Conservation (phyloP, 768 basidiomycete genomes). For the Candolleomyces eurysporus region DNA sequence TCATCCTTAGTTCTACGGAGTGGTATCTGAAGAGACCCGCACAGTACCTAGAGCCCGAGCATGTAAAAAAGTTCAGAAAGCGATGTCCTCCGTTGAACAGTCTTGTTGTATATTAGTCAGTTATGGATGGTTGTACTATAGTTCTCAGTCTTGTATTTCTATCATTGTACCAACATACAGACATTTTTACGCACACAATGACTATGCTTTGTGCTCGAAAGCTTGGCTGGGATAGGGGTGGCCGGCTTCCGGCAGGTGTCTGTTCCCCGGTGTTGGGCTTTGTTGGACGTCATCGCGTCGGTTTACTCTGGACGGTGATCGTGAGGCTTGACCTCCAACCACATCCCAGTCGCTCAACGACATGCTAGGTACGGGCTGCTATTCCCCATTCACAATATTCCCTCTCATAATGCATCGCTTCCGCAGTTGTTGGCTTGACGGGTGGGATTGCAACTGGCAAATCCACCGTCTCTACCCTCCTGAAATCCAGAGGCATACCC, state of each 20-base stretch:
- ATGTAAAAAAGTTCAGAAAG: neutral
- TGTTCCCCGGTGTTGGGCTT: too few relatives aligned
- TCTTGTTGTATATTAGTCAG: neutral
- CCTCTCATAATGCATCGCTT: neutral
- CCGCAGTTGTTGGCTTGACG: slow-evolving; percentile 86
- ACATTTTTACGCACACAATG: too few relatives aligned
- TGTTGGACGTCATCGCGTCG: too few relatives aligned
- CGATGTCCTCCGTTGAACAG: neutral
- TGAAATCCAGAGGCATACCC: slow-evolving; percentile 68
- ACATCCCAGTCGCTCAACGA: neutral
- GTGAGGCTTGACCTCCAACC: neutral
- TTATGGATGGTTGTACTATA: neutral
- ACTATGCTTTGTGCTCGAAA: too few relatives aligned
- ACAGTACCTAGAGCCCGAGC: neutral
- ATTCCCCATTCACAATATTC: neutral
- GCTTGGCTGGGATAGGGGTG: too few relatives aligned
- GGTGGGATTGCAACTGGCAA: slow-evolving; percentile 98
- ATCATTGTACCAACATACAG: neutral
- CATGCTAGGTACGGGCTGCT: neutral
- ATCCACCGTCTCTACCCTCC: slow-evolving; percentile 81
- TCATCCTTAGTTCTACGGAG: neutral
- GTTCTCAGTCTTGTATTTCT: neutral
- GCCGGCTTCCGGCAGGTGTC: too few relatives aligned
- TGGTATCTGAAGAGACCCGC: slow-evolving; percentile 1
- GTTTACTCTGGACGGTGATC: too few relatives aligned